phyloP scores from a whole-genome alignment of 2,329 filamentous ascomycete genomes.

The Stagonosporopsis vannaccii region DNA sequence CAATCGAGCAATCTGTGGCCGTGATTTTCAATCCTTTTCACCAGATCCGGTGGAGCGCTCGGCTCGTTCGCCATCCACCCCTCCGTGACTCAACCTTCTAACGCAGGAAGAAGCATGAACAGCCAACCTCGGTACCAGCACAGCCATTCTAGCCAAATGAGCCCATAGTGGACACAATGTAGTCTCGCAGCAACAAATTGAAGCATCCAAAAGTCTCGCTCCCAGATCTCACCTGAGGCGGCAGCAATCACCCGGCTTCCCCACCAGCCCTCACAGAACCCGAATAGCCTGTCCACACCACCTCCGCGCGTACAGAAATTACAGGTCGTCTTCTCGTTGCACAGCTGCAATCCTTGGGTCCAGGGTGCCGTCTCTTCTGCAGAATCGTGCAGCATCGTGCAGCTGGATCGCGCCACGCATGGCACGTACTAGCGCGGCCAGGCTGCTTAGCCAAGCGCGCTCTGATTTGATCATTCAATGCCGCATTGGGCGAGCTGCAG shows the following conservation, averaged over 20 bases:
- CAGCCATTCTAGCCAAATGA: background rate
- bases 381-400: conserved; percentile 20
- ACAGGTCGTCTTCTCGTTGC: conserved; percentile 11
- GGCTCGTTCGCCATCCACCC: background rate
- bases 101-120: background rate
- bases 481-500: conserved; percentile 16
- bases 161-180: background rate
- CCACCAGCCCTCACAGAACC: background rate
- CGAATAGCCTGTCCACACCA: background rate
- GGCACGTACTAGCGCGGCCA: conserved; percentile 1
- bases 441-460: conserved; percentile 7
- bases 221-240: background rate
- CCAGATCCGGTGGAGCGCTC: background rate
- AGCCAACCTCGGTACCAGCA: background rate
- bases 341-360: conserved; percentile 11
- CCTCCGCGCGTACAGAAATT: conserved; percentile 16
- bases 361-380: conserved; percentile 11
- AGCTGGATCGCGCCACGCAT: conserved; percentile 2
- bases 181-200: background rate
- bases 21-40: background rate
- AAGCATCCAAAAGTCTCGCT: background rate
- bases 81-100: background rate
- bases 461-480: conserved; percentile 12
- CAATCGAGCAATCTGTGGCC: background rate
- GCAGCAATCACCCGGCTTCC: background rate